These are phyloP conservation scores for Macrolepiota fuliginosa DNA, from an alignment of 768 basidiomycete species.

Conservation along the genomic window DNA sequence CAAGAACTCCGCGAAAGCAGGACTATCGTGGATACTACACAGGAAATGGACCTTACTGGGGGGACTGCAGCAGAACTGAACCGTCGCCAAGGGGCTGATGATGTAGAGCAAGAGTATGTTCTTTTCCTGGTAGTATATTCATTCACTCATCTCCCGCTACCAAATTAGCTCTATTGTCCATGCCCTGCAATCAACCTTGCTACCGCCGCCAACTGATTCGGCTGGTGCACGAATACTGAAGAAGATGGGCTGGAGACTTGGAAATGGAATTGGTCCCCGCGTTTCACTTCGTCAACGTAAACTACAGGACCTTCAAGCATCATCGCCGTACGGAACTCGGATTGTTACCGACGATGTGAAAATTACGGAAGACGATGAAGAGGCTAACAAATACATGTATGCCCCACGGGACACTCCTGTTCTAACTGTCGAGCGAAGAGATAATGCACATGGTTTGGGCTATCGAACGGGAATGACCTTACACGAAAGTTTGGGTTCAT, in stretches of 20 bases:
- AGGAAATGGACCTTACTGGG: constrained; percentile 71
- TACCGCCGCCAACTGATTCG: constrained; percentile 75
- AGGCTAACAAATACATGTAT: constrained; percentile 84
- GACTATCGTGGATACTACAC: constrained; percentile 74
- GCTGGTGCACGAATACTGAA: constrained; percentile 82
- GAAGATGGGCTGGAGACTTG: constrained; percentile 94
- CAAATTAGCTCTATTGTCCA: constrained; percentile 54
- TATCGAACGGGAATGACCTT: constrained; percentile 66
- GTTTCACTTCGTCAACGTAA: constrained; percentile 74
- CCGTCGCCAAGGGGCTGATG: constrained; percentile 31
- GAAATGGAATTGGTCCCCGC: constrained; percentile 92
- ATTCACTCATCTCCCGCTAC: background rate
- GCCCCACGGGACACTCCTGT: constrained; percentile 79
- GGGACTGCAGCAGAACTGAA: constrained; percentile 47
- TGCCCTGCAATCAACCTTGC: constrained; percentile 62
- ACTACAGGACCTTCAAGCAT: constrained; percentile 61
- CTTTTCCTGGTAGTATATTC: background rate
- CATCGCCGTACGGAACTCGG: constrained; percentile 28
- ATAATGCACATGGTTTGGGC: constrained; percentile 79
- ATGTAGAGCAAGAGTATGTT: constrained; percentile 56
- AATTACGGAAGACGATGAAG: constrained; percentile 64
- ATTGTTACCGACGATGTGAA: constrained; percentile 29
- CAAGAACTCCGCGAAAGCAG: constrained; percentile 75
- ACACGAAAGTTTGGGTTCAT: constrained; percentile 52
- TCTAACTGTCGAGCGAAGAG: constrained; percentile 62